Percentiles rank a stretch among this genome's conserved stretches.
phyloP scores from a whole-genome alignment of 176 grass and related monocot species.

The Rhynchospora breviuscula region DNA sequence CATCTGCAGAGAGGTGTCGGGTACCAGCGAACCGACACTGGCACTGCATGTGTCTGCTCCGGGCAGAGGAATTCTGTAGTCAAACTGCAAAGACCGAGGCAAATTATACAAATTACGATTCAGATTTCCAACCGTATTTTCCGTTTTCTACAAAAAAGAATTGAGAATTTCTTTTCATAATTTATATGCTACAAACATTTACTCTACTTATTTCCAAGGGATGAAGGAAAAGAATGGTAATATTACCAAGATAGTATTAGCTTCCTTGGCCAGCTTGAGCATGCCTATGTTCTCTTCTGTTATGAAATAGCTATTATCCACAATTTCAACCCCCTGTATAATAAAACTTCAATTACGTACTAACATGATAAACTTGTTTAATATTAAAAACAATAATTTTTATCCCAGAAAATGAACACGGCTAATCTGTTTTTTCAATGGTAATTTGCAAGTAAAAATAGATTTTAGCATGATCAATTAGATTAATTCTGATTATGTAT shows the following conservation, averaged over 20 bases:
- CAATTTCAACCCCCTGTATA: constrained; percentile 56
- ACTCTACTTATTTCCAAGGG: background rate
- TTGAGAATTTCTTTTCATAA: background rate
- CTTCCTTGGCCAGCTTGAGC: constrained; percentile 90
- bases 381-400: too few species aligned
- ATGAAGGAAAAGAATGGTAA: background rate
- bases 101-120: background rate
- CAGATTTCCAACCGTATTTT: background rate
- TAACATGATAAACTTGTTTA: background rate
- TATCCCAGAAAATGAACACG: too few species aligned
- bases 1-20: constrained; percentile 44
- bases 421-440: too few species aligned
- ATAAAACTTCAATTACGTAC: background rate
- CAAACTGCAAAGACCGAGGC: constrained; percentile 33
- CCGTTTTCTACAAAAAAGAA: background rate
- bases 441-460: too few species aligned
- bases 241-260: constrained; percentile 67
- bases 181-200: background rate
- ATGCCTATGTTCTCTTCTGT: constrained; percentile 87
- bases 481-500: too few species aligned
- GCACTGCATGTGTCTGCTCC: constrained; percentile 50
- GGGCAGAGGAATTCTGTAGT: constrained; percentile 62
- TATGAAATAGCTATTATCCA: constrained; percentile 91
- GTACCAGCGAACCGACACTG: constrained; percentile 1
- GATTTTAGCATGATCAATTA: too few species aligned